These are phyloP conservation scores for Albugo candida DNA, from an alignment of 352 stramenopile genomes.

Conservation along the genomic window DNA sequence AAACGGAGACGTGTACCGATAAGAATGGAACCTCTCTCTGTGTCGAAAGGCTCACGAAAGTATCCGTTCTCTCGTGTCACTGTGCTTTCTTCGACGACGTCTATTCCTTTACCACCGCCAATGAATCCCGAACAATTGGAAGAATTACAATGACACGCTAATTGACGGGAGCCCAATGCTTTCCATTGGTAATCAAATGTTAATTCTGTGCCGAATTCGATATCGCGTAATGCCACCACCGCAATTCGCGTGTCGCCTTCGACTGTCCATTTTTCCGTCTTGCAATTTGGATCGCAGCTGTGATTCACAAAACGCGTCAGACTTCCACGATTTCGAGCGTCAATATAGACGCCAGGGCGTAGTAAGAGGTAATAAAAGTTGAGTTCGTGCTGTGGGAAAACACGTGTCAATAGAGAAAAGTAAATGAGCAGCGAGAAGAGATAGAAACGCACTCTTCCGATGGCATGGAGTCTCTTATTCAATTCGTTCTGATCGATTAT, in stretches of 20 bases:
- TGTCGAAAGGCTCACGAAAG: constrained; percentile 40
- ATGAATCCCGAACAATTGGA: constrained; percentile 62
- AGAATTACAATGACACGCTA: constrained; percentile 50
- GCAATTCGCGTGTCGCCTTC: constrained; percentile 85
- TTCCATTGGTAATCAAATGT: constrained; percentile 96
- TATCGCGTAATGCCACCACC: constrained; percentile 84
- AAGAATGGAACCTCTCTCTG: constrained; percentile 23
- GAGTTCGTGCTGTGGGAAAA: constrained; percentile 30
- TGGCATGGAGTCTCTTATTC: constrained; percentile 24
- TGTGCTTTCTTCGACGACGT: constrained; percentile 2
- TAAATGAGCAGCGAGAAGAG: background rate
- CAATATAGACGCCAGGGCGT: constrained; percentile 73
- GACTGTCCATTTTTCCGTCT: constrained; percentile 89
- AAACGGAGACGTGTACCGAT: constrained; percentile 41
- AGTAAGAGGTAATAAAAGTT: constrained; percentile 79
- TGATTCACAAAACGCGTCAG: constrained; percentile 95
- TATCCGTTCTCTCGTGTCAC: constrained; percentile 25
- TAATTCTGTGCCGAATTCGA: constrained; percentile 78
- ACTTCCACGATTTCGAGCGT: constrained; percentile 77
- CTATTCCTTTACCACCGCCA: constrained; percentile 14
- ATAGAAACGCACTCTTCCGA: constrained; percentile 20
- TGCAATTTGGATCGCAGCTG: constrained; percentile 89
- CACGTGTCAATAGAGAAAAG: background rate
- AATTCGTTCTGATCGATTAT: constrained; percentile 81
- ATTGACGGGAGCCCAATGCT: constrained; percentile 52